These are phyloP conservation scores for Populus tomentosa DNA, from an alignment of 441 rosid species.

Conservation along the genomic window DNA sequence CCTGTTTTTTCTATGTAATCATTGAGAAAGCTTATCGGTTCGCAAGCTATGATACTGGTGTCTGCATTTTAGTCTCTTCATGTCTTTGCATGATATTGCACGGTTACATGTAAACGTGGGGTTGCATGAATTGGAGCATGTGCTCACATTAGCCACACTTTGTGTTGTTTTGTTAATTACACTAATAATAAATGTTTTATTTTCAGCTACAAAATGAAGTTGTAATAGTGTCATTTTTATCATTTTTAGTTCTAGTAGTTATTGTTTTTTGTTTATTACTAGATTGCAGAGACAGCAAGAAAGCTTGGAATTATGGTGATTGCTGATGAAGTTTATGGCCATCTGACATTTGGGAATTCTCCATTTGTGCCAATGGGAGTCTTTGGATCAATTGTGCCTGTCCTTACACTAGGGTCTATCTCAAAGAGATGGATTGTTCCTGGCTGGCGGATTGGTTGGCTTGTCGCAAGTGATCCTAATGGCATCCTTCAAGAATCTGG, in stretches of 20 bases:
- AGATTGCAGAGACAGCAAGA: conserved; percentile 55
- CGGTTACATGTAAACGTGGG: background rate
- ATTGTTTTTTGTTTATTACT: background rate
- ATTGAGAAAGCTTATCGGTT: background rate
- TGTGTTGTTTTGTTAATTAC: background rate
- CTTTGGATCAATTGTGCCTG: conserved; percentile 51
- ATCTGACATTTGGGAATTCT: conserved; percentile 42
- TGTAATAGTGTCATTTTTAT: background rate
- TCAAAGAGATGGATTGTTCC: conserved; percentile 79
- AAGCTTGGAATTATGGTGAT: conserved; percentile 66
- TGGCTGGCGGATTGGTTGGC: conserved; percentile 73
- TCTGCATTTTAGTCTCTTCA: background rate
- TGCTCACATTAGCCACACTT: background rate
- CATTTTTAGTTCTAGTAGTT: background rate
- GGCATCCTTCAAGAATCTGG: conserved; percentile 40
- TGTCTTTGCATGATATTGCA: background rate
- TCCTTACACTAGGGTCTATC: conserved; percentile 55
- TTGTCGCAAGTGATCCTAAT: conserved; percentile 38
- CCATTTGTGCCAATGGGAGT: conserved; percentile 62
- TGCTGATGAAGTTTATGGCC: conserved; percentile 60
- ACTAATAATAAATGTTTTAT: no score
- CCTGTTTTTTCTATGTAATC: background rate
- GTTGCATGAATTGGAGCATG: background rate
- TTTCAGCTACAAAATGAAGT: background rate
- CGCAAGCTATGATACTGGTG: background rate